Percentiles rank a stretch among this genome's conserved stretches.
phyloP scores from a whole-genome alignment of 2,329 filamentous ascomycete genomes.

The Xylariaceae sp. region DNA sequence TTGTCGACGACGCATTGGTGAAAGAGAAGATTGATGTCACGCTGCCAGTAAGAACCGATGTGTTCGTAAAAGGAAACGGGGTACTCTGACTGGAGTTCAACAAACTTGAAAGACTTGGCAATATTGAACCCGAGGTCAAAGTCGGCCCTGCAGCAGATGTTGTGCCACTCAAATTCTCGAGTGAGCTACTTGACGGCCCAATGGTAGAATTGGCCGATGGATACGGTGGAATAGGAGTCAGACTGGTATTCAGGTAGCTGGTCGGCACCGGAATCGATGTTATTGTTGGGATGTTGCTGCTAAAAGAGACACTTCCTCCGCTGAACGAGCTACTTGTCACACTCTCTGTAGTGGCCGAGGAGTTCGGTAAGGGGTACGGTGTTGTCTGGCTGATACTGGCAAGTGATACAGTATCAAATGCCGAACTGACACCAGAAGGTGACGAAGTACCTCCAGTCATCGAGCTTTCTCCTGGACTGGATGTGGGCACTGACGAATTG shows the following conservation, averaged over 20 bases:
- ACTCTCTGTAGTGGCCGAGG: constrained; percentile 11
- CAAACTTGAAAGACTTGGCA: too few relatives aligned
- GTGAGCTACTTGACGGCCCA: neutral
- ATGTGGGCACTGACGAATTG: constrained; percentile 3
- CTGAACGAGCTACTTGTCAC: constrained; percentile 10
- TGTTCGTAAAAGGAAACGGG: neutral
- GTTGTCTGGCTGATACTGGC: constrained; percentile 5
- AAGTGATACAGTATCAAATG: neutral
- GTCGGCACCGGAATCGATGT: neutral
- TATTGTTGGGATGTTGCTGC: neutral
- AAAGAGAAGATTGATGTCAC: neutral
- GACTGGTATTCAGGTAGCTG: neutral
- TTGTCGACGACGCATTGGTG: too few relatives aligned
- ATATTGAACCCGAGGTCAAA: too few relatives aligned
- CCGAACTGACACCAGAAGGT: constrained; percentile 4
- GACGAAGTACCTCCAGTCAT: neutral
- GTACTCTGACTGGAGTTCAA: neutral
- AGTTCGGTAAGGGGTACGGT: constrained; percentile 22
- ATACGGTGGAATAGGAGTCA: too few relatives aligned
- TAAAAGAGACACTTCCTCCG: neutral
- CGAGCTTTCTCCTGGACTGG: neutral
- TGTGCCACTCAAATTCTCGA: too few relatives aligned
- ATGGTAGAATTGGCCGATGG: neutral
- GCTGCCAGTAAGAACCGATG: neutral
- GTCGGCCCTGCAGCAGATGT: too few relatives aligned